phyloP scores from a whole-genome alignment of 148 eudicot species.

The Rheum nobile region DNA sequence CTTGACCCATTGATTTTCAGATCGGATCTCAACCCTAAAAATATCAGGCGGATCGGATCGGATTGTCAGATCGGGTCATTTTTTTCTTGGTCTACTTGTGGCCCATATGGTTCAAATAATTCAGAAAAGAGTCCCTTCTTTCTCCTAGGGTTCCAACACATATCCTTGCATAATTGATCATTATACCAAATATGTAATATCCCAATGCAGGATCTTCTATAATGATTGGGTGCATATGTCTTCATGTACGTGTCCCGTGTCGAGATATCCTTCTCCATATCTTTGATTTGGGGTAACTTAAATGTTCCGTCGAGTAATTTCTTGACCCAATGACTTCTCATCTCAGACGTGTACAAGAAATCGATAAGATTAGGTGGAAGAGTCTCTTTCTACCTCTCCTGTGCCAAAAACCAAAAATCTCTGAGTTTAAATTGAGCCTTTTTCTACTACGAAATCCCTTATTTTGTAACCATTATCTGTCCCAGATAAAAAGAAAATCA shows the following conservation, averaged over 20 bases:
- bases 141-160: slow-evolving; percentile 20
- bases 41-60: too few relatives aligned
- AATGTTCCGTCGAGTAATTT: slow-evolving; percentile 15
- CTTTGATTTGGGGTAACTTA: slow-evolving; percentile 12
- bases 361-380: too few relatives aligned
- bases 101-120: slow-evolving; percentile 19
- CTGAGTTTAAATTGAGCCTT: too few relatives aligned
- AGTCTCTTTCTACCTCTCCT: too few relatives aligned
- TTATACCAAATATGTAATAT: slow-evolving; percentile 15
- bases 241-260: slow-evolving; percentile 14
- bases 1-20: too few relatives aligned
- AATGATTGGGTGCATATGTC: slow-evolving; percentile 4
- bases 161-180: slow-evolving; percentile 20
- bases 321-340: slow-evolving; percentile 18
- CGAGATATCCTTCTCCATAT: slow-evolving; percentile 12
- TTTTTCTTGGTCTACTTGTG: too few relatives aligned
- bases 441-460: too few relatives aligned
- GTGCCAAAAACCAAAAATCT: too few relatives aligned
- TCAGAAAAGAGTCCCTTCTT: slow-evolving; percentile 22
- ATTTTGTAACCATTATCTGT: too few relatives aligned
- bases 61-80: too few relatives aligned
- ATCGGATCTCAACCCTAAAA: too few relatives aligned
- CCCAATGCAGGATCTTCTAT: slow-evolving; percentile 13
- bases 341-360: slow-evolving; percentile 17
- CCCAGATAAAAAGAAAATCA: too few relatives aligned